phyloP scores from a whole-genome alignment of 148 eudicot species.

The Vaccinium macrocarpon region DNA sequence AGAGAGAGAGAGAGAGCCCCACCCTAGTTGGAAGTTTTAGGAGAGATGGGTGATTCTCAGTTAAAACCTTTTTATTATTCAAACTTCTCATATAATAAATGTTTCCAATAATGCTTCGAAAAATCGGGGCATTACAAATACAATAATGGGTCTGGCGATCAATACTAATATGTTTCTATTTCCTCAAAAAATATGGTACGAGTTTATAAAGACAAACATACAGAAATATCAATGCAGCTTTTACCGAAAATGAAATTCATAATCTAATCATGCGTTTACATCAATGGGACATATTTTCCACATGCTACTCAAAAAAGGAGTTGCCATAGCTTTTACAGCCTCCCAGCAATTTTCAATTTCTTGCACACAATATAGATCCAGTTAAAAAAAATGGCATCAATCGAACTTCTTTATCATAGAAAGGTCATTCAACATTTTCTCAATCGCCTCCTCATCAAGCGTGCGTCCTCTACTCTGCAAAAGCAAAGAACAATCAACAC shows the following conservation, averaged over 20 bases:
- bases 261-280: background rate
- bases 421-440: slow-evolving; percentile 88
- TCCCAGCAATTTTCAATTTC: background rate
- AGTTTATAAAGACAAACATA: background rate
- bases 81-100: too few species aligned
- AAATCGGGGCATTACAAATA: too few species aligned
- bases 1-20: too few species aligned
- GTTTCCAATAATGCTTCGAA: too few species aligned
- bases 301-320: background rate
- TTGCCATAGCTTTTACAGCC: background rate
- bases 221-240: background rate
- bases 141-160: too few species aligned
- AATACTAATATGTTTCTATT: too few species aligned
- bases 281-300: background rate
- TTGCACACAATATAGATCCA: background rate
- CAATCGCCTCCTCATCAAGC: slow-evolving; percentile 81
- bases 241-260: background rate
- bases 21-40: too few species aligned
- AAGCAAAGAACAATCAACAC: slow-evolving; percentile 7
- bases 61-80: too few species aligned
- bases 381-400: slow-evolving; percentile 17
- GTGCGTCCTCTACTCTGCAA: slow-evolving; percentile 63
- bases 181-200: background rate
- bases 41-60: too few species aligned
- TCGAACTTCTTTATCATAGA: slow-evolving; percentile 87